phyloP scores from a whole-genome alignment of 805 yeast genomes.

The Yamadazyma philogaea region DNA sequence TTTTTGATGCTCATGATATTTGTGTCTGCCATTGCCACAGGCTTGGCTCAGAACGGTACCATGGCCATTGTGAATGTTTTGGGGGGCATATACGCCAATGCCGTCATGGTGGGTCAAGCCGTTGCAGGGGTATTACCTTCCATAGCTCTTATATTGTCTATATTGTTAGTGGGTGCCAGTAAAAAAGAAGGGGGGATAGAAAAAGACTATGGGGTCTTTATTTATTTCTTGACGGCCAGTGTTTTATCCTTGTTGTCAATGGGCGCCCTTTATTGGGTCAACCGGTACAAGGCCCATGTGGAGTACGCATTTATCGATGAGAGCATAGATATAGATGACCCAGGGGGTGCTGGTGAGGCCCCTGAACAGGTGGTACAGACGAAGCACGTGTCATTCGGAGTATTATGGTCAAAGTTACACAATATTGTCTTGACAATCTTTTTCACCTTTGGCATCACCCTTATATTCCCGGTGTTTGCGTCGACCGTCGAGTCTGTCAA shows the following conservation, averaged over 20 bases:
- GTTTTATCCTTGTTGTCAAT: slow-evolving; percentile 44
- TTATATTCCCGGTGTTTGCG: slow-evolving; percentile 89
- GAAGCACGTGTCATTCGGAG: slow-evolving; percentile 50
- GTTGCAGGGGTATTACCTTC: slow-evolving; percentile 92
- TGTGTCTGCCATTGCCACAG: slow-evolving; percentile 69
- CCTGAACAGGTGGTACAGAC: slow-evolving; percentile 14
- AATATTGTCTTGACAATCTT: slow-evolving; percentile 68
- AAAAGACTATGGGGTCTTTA: slow-evolving; percentile 39
- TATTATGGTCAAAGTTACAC: slow-evolving; percentile 60
- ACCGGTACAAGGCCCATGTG: slow-evolving; percentile 23
- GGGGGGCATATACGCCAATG: slow-evolving; percentile 80
- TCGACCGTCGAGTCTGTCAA: slow-evolving; percentile 56
- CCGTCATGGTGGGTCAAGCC: slow-evolving; percentile 92
- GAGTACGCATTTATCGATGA: slow-evolving; percentile 16
- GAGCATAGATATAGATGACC: background rate
- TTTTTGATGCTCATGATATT: slow-evolving; percentile 62
- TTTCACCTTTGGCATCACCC: slow-evolving; percentile 67
- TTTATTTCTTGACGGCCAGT: slow-evolving; percentile 53
- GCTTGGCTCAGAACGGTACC: slow-evolving; percentile 84
- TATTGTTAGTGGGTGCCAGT: slow-evolving; percentile 39
- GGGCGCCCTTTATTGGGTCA: slow-evolving; percentile 33
- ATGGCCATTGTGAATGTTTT: slow-evolving; percentile 80
- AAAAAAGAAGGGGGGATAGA: slow-evolving; percentile 22
- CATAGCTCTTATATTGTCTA: slow-evolving; percentile 57
- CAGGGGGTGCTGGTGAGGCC: slow-evolving; percentile 11